These are phyloP conservation scores for Atkinsonella texensis DNA, from an alignment of 2,329 filamentous ascomycete species.

Conservation along the genomic window DNA sequence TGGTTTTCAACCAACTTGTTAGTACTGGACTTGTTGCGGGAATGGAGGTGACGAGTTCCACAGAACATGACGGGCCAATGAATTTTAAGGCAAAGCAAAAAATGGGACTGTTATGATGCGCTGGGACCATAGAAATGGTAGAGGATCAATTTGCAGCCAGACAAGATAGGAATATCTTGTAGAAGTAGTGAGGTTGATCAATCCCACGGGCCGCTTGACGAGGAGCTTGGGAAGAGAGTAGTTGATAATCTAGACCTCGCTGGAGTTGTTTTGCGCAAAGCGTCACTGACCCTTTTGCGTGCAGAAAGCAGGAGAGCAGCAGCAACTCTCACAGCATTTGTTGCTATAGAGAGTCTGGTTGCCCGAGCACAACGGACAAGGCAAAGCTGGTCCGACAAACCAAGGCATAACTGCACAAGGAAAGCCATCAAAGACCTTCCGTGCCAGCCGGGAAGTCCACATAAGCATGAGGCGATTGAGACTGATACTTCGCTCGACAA, in stretches of 20 bases:
- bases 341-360: neutral
- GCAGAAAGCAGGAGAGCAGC: neutral
- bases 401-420: neutral
- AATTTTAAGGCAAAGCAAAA: slow-evolving; percentile 3
- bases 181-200: neutral
- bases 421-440: neutral
- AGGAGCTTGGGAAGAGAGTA: neutral
- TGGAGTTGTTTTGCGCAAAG: too few species aligned
- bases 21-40: slow-evolving; percentile 12
- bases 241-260: neutral
- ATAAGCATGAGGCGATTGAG: neutral
- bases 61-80: slow-evolving; percentile 11
- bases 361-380: too few species aligned
- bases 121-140: neutral
- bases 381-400: neutral
- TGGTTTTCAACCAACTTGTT: slow-evolving; percentile 18
- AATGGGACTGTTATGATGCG: slow-evolving; percentile 6
- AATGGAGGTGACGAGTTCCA: slow-evolving; percentile 11
- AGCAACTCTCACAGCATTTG: neutral
- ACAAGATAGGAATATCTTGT: slow-evolving; percentile 1
- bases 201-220: neutral
- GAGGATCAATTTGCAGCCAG: neutral
- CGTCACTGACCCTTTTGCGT: too few species aligned
- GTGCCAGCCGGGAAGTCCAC: neutral
- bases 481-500: neutral